Percentiles rank a stretch among this genome's conserved stretches.
phyloP scores from a whole-genome alignment of 352 stramenopile genomes.

The Globisporangium parvum region DNA sequence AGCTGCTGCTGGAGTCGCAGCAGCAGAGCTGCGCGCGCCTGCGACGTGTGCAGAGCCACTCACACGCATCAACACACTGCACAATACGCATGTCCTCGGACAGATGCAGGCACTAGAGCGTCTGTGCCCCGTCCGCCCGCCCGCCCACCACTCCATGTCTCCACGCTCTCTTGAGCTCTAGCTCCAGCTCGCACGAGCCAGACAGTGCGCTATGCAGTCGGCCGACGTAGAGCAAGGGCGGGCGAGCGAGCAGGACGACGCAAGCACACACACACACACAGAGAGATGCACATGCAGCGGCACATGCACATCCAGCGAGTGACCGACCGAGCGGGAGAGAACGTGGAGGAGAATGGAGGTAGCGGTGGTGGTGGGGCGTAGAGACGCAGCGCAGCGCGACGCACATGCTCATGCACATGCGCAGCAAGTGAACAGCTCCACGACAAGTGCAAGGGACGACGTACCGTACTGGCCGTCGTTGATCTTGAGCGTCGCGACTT shows the following conservation, averaged over 20 bases:
- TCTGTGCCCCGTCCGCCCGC: too few relatives aligned
- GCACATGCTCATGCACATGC: too few relatives aligned
- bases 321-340: neutral
- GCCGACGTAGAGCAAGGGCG: neutral
- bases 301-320: neutral
- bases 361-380: neutral
- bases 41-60: neutral
- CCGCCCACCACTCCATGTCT: neutral
- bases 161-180: too few relatives aligned
- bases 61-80: slow-evolving; percentile 8
- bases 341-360: neutral
- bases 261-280: neutral
- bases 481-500: slow-evolving; percentile 52
- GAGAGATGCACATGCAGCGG: neutral
- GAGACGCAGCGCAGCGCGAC: neutral
- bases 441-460: neutral
- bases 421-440: neutral
- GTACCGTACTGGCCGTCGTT: slow-evolving; percentile 37
- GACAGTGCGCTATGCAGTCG: too few relatives aligned
- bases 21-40: neutral
- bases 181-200: too few relatives aligned
- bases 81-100: neutral
- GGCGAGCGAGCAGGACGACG: neutral
- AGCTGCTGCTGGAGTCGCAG: neutral
- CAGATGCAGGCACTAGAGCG: neutral